A percentile compares a stretch with the other conserved stretches of the same genome.
phyloP scores from a whole-genome alignment of 2,329 filamentous ascomycete genomes.

The Elsinoe ampelina region DNA sequence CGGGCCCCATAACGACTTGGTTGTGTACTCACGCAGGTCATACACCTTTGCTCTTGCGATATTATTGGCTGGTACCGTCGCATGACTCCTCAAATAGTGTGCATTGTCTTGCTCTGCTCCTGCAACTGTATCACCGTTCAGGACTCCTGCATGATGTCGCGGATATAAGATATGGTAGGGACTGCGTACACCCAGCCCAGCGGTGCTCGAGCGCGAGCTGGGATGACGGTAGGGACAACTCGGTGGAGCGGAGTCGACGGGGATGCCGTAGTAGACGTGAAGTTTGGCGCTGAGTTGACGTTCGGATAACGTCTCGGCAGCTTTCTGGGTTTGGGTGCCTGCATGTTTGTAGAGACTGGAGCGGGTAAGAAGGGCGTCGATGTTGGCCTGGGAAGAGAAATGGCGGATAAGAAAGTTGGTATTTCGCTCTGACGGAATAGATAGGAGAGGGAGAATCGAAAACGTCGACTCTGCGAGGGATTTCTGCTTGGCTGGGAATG shows the following conservation, averaged over 20 bases:
- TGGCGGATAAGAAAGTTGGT: constrained; percentile 28
- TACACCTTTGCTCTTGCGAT: constrained; percentile 63
- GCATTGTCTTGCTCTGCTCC: not conserved
- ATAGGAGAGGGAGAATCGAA: constrained; percentile 20
- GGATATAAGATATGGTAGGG: constrained; percentile 7
- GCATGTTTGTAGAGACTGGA: constrained; percentile 56
- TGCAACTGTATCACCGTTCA: not conserved
- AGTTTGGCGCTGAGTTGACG: constrained; percentile 61
- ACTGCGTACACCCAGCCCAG: not conserved
- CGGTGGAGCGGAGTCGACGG: constrained; percentile 32
- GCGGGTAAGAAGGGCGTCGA: constrained; percentile 52
- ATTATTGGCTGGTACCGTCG: constrained; percentile 23
- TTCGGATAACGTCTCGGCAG: constrained; percentile 33
- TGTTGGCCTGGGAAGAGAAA: constrained; percentile 42
- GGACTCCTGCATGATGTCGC: not conserved
- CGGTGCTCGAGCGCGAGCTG: not conserved
- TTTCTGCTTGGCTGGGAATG: constrained; percentile 24
- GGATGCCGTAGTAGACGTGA: constrained; percentile 53
- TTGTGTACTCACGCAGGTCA: constrained; percentile 60
- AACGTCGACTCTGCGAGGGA: constrained; percentile 21
- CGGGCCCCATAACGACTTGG: constrained; percentile 57
- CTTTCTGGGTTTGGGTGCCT: constrained; percentile 33
- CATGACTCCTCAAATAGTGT: not conserved
- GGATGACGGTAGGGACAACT: not conserved
- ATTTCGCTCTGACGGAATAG: constrained; percentile 37